Evolutionary conservation across 176 grass and related monocot species (phyloP).

Genomic region (Oryza brachyantha): DNA sequence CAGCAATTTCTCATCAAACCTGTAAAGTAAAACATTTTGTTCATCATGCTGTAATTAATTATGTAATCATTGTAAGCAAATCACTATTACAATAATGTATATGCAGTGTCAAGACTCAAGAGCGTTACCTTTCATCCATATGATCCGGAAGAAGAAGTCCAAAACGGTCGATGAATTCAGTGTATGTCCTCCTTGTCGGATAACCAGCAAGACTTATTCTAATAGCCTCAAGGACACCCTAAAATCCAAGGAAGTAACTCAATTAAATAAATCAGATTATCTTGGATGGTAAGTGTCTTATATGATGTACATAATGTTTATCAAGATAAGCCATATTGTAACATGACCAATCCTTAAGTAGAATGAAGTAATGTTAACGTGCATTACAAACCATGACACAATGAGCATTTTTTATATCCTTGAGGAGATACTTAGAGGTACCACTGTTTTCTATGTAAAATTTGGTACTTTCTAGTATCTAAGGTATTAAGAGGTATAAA

Average conservation of each 20-base stretch:
- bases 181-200: constrained; percentile 81
- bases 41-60: not conserved
- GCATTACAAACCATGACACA: not conserved
- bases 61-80: too few species aligned
- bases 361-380: constrained; percentile 15
- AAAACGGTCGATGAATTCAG: constrained; percentile 87
- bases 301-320: not conserved
- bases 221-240: constrained; percentile 95
- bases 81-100: not conserved
- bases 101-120: too few species aligned
- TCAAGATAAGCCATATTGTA: not conserved
- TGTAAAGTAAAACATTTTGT: constrained; percentile 16
- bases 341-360: constrained; percentile 1
- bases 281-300: not conserved
- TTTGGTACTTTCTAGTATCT: too few species aligned
- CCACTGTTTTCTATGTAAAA: too few species aligned
- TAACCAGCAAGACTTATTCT: constrained; percentile 97
- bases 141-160: constrained; percentile 66
- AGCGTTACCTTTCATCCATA: constrained; percentile 66
- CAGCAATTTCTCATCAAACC: constrained; percentile 71
- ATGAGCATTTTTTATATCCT: too few species aligned
- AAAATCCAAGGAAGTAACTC: constrained; percentile 2
- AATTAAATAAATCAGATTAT: not conserved
- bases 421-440: too few species aligned
- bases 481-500: too few species aligned